Base-by-base conservation (phyloP, 495 filamentous ascomycete species). In the Thozetella sp. region DNA sequence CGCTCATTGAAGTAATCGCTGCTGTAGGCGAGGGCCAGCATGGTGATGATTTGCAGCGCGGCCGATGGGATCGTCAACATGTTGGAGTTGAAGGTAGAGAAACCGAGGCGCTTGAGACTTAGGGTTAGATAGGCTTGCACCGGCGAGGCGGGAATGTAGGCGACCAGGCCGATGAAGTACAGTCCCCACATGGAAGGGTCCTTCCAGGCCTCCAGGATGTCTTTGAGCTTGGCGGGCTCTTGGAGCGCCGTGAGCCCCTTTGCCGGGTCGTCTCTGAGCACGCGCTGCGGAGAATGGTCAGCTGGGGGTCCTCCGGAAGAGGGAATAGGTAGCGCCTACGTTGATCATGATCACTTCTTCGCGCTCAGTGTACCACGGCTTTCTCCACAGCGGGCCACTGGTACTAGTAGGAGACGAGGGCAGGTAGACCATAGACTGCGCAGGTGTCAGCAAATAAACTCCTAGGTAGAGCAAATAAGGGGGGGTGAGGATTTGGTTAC, bases 181-280 rank as follows among this genome's bases (percentile, higher is more conserved):
- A 80, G 58, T 4, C 72, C 72, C 77, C 77, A 78, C 68, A 78
- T 22, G 17, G 61, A 63, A 3, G 19, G 46, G 53, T 63, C 61
- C 1, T 69, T 43, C 66, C 58, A 71, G 23, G 72, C 63, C 34
- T 68, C 46, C 25, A 67, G 62, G 56, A 79, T 62, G 60, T 76
- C 69, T 37, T 57, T 46, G 17, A 63, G 51, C 3, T 66, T 72
- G 25, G 64, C 68, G n/a, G 60, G 60, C 54, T 78, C 64, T 30
- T 67, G 62, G 57, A 76, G 64, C 30, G 64, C 61, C 0, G 61
- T 63, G 17, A 63, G 56, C 23, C 82, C 84, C 65, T 88, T 89
- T 40, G 77, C 78, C 11, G 86, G 85, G 61, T 88, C 86, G 52
- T 88, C 86, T 17, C 86, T 81, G 2, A 88, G 69, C 15, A 88